These are phyloP conservation scores for Linanthus parryae DNA, from an alignment of 148 eudicot species.

Conservation along the genomic window DNA sequence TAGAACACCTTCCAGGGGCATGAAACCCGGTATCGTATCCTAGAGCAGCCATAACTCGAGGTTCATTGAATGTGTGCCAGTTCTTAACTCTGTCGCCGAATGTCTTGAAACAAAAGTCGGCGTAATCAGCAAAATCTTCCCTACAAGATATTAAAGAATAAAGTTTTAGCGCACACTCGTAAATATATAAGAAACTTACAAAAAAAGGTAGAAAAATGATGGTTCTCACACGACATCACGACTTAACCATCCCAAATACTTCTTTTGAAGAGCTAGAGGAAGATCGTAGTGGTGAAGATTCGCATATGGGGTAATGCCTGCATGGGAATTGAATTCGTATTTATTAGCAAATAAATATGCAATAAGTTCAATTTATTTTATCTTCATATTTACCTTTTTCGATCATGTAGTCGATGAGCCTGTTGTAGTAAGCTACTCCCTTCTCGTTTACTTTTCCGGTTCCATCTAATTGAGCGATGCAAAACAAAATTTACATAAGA, in stretches of 20 bases:
- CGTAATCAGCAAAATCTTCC: constrained; percentile 80
- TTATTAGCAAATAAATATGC: too few relatives aligned
- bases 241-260: constrained; percentile 69
- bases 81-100: constrained; percentile 94
- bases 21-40: constrained; percentile 64
- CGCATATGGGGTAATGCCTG: constrained; percentile 87
- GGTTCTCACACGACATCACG: constrained; percentile 63
- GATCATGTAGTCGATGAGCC: constrained; percentile 73
- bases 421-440: constrained; percentile 88
- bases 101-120: constrained; percentile 89
- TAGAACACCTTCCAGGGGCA: constrained; percentile 87
- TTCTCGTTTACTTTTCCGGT: constrained; percentile 65
- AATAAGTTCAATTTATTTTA: too few relatives aligned
- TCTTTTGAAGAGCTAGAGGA: constrained; percentile 71
- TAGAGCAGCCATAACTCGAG: constrained; percentile 76
- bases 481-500: too few relatives aligned
- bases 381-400: constrained; percentile 57
- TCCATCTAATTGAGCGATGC: constrained; percentile 51
- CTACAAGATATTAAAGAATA: constrained; percentile 39
- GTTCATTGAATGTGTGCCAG: constrained; percentile 93
- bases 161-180: neutral
- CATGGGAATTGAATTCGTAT: too few relatives aligned
- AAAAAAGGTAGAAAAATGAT: too few relatives aligned
- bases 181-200: too few relatives aligned
- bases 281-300: constrained; percentile 86